Evolutionary conservation across 148 eudicot species (phyloP), one percentile per base, ranked within the genome.

Genomic region (Chenopodium quinoa): DNA sequence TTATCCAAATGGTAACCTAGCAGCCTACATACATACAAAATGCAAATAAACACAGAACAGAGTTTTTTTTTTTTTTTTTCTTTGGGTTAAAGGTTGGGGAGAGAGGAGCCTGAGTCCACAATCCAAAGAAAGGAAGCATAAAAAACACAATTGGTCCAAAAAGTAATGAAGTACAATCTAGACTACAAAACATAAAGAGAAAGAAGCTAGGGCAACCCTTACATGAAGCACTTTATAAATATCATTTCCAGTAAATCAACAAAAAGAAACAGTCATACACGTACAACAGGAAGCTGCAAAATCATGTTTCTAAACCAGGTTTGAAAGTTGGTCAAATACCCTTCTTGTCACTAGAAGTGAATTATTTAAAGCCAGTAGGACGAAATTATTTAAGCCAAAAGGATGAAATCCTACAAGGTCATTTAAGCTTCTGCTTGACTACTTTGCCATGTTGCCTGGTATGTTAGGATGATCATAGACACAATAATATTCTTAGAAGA

Each of bases 211-310:
- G 62, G 19, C 7, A 56, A 56, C 19, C 62, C 62, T 27, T 66
- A 27, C 34, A 66, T 23, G 29, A 12, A 66, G 34, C 70, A 29
- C 34, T 66, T 67, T 14, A 67, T 67, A 67, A 3, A 32, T 10
- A 69, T 32, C 5, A 31, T 31, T 13, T 34, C 46, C 46, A 69
- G 37, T 31, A 56, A 22, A 62, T 62, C 25, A 62, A 7, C 62
- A 62, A 62, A 20, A 62, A 20, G 0, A 56, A 2, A 27, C 16
- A 25, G 52, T 60, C 19, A 62, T 60, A 17, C 7, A 60, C n/a
- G n/a, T 25, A 76, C 54, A 56, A 62, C 69, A 76, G 31, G 69
- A 11, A 52, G 69, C 79, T 34, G 22, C 69, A 32, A 48, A 60
- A 14, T 62, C 79, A 62, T 20, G 47, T 63, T 60, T 62, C 48